Base-by-base conservation (phyloP, 148 eudicot species). In the Cornus kousa region DNA sequence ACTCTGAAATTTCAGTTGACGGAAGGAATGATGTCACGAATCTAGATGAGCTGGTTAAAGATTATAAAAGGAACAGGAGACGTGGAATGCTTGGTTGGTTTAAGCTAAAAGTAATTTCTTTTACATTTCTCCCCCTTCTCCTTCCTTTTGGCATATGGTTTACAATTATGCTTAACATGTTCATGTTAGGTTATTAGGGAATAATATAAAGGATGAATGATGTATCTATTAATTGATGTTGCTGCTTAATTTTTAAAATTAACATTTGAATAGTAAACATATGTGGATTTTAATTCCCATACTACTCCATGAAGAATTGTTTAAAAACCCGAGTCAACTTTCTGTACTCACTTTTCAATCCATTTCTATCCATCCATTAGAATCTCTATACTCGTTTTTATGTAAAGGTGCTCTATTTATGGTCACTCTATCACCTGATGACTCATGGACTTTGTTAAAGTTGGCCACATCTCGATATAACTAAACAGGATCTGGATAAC, bases 51-150 rank as follows among this genome's bases (percentile, higher is more conserved):
- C 48, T 82, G 64, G 83, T 86, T 50, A 80, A 69, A 60, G 88
- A 83, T 71, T 86, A 82, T 86, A 86, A 70, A 80, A 83, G 65
- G 64, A 86, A 80, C 80, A 77, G 84, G 20, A 78, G 77, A 83
- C 76, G 80, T 55, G 88, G 88, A 66, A 86, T 86, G 86, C 86
- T 86, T 70, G 84, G 81, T 48, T 86, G 88, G 88, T 86, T 86
- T 76, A 86, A 83, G 74, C 65, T 86, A 20, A 86, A 83, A 59
- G 88, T 86, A 86, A 76, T 39, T 74, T 70, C 39, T 50, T 46
- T 12, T 71, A 7, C 17, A 12, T 40, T 67, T n/a, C 32, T 53
- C 57, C 62, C 62, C 16, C 32, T 46, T 72, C 33, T 55, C 72
- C 17, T 67, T 59, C 16, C 80, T 71, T 73, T 76, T 22, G 32